Base-by-base conservation (phyloP, 2,329 filamentous ascomycete species). In the Pleomassaria siparia region DNA sequence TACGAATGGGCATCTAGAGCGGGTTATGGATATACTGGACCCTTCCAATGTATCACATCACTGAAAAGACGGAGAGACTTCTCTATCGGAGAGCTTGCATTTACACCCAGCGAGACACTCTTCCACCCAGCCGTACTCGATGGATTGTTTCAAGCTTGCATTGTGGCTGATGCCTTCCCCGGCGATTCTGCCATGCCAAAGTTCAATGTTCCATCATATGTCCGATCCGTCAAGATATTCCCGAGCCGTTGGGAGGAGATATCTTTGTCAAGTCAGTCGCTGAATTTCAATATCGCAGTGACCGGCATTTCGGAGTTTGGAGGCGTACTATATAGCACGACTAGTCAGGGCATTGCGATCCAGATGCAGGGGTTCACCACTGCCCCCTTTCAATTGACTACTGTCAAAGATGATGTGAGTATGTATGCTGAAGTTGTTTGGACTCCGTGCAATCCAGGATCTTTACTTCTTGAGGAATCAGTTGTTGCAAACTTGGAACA, bases 101-200 rank as follows among this genome's bases (percentile, higher is more conserved):
- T 46, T 26, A 10, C 39, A 33, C 44, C 28, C 5, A 47, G 41
- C 15, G 36, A 44, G 10, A 16, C 8, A 66, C 40, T 58, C 3
- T 28, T 64, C 2, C 64, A 70, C 44, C 66, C 66, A 2, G 57
- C 46, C 1, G 40, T 49, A 15, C 46, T 70, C 3, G 67, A 70
- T 40, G 51, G 54, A 20, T 53, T 57, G 2, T 50, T 70, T 13
- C 67, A 70, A 45, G 46, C 56, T 2, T 49, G 59, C 13, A 46
- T 67, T 16, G 53, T 57, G 0, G 65, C 67, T 4, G 56, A 51
- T 40, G 50, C 49, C 25, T 60, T 54, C 25, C 67, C 66, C 1
- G 40, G 49, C 20, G 64, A 67, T 44, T 59, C 54, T 26, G 42
- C 53, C 24, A 41, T 69, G 29, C 51, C 62, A 40, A 28, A 55